Evolutionary conservation across 257 asterid species (phyloP).

Genomic region (Nicotiana tomentosiformis): DNA sequence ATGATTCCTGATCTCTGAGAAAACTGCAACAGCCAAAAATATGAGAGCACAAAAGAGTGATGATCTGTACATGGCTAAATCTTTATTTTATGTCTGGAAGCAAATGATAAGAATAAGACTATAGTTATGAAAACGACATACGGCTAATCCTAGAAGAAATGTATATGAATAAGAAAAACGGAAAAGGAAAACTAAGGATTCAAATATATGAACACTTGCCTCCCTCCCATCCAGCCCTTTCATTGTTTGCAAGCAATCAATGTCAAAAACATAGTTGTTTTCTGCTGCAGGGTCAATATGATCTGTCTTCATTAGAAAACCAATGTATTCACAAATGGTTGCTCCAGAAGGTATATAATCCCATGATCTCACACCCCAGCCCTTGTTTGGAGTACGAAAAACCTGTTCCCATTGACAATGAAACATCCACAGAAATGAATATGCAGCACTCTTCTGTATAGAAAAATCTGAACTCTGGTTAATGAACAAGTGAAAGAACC

Average conservation of each 20-base stretch:
- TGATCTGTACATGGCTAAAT: not conserved
- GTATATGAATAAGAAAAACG: not conserved
- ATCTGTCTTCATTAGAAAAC: constrained; percentile 47
- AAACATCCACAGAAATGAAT: not conserved
- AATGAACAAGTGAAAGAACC: constrained; percentile 30
- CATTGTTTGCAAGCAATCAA: constrained; percentile 88
- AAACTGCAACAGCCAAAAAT: constrained; percentile 4
- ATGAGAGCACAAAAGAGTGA: not conserved
- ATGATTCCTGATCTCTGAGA: not conserved
- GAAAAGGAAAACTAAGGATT: not conserved
- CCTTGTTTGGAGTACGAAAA: constrained; percentile 74
- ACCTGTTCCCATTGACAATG: constrained; percentile 35
- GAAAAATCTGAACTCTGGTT: not conserved
- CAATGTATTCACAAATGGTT: constrained; percentile 79
- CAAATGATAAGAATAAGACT: not conserved
- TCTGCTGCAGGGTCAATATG: constrained; percentile 53
- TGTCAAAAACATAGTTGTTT: constrained; percentile 66
- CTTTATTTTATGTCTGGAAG: not conserved
- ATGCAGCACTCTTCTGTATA: not conserved
- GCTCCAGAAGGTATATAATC: constrained; percentile 84
- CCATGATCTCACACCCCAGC: constrained; percentile 96
- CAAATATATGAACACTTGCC: constrained; percentile 29
- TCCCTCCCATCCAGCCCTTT: constrained; percentile 83
- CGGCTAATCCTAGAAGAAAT: not conserved
- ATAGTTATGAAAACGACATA: not conserved